Conservation (phyloP, 495 filamentous ascomycete species). For the Aspergillus campestris region DNA sequence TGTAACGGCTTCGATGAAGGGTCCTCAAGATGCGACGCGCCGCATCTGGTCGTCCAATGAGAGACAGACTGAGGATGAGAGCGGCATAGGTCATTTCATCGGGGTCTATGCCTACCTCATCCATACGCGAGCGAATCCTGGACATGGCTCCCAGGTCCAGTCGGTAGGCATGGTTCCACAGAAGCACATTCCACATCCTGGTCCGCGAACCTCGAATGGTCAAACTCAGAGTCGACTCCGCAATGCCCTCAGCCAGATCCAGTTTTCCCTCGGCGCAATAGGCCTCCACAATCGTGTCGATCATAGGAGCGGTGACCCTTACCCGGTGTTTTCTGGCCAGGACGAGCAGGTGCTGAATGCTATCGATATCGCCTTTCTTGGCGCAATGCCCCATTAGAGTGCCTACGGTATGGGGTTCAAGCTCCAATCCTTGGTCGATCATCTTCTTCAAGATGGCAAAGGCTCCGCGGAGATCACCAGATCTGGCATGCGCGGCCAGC, state of each 20-base stretch:
- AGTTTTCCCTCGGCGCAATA: slow-evolving; percentile 57
- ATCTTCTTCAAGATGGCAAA: slow-evolving; percentile 52
- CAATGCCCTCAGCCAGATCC: slow-evolving; percentile 53
- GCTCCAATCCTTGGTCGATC: slow-evolving; percentile 30
- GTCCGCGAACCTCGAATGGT: slow-evolving; percentile 40
- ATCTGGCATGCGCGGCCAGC: slow-evolving; percentile 59
- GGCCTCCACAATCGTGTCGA: slow-evolving; percentile 56
- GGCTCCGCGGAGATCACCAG: slow-evolving; percentile 55
- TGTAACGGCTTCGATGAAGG: slow-evolving; percentile 47
- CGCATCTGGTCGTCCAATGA: slow-evolving; percentile 51
- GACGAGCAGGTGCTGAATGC: slow-evolving; percentile 52
- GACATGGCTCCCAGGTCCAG: slow-evolving; percentile 54
- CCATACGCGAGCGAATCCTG: slow-evolving; percentile 56
- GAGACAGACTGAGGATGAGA: slow-evolving; percentile 59
- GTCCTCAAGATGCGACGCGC: slow-evolving; percentile 57
- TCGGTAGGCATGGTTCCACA: slow-evolving; percentile 57
- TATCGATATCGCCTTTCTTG: slow-evolving; percentile 65
- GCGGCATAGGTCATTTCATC: slow-evolving; percentile 66
- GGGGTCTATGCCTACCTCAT: slow-evolving; percentile 43
- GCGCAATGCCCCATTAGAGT: slow-evolving; percentile 65
- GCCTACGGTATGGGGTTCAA: slow-evolving; percentile 55
- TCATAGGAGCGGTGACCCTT: slow-evolving; percentile 41
- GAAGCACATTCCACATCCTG: slow-evolving; percentile 69
- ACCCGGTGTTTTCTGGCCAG: slow-evolving; percentile 40
- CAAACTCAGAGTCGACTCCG: slow-evolving; percentile 33